Base-by-base conservation (phyloP, 208 protist genomes). In the Crithidia acanthocephali region DNA sequence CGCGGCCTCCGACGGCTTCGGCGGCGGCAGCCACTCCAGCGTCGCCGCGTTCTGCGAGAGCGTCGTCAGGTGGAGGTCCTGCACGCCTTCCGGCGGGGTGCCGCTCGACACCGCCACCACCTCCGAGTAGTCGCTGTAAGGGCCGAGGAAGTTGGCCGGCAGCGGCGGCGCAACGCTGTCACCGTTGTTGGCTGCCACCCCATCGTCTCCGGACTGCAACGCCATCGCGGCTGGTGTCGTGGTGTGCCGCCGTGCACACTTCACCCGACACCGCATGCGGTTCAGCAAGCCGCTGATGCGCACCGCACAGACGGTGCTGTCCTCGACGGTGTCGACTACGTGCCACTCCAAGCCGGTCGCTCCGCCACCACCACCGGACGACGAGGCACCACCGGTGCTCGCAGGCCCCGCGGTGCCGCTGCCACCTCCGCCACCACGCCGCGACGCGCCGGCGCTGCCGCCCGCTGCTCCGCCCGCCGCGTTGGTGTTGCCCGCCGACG, bases 241-340 rank as follows among this genome's bases (percentile, higher is more conserved):
- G 20, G 10, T 62, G 42, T 27, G 45, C 61, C 56, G 66, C 4
- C 77, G 80, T 20, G 62, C 70, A 68, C 82, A 93, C 72, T 89
- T 89, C 53, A 98, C 86, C 28, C 94, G 91, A 58, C 84, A 96
- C 0, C 94, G 92, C 72, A 95, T 78, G 51, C 90, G 89, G 0
- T 65, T 76, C 11, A 85, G 67, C 30, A 85, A 77, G 0, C 78
- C 81, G 27, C 75, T 74, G 32, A 92, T 76, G 47, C 84, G 89
- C 16, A 97, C 71, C 6, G 85, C 84, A 45, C 88, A 95, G 48
- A 85, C 85, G 40, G 77, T 85, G 33, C 88, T 84, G 48, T 87
- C 81, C 59, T 78, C 72, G 2, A 96, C 86, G 3, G 67, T 79
- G 44, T 94, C 91, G 60, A 93, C 82, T 7, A 91, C 91, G 13